Evolutionary conservation across 2,329 filamentous ascomycete species (phyloP).

Genomic region (Diaporthe capsici): DNA sequence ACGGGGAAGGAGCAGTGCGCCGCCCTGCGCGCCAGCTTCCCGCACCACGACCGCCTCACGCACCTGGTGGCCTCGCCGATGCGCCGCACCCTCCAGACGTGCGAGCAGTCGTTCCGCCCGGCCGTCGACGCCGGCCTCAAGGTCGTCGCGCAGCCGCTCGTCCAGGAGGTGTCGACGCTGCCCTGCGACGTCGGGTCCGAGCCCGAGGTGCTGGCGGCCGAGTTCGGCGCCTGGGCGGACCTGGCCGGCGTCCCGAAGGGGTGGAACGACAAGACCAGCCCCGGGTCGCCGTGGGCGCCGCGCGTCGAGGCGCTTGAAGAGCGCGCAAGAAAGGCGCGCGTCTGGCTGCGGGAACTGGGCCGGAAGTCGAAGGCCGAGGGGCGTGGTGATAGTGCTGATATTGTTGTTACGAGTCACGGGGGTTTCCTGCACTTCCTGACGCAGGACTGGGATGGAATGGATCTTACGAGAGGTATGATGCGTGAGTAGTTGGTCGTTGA

Average conservation of each 20-base stretch:
- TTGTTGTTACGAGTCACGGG: slow-evolving; percentile 86
- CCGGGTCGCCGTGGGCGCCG: slow-evolving; percentile 61
- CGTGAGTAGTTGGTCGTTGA: background rate
- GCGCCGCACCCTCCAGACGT: slow-evolving; percentile 85
- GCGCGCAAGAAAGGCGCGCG: slow-evolving; percentile 72
- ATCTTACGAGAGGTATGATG: slow-evolving; percentile 55
- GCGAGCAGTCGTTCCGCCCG: slow-evolving; percentile 76
- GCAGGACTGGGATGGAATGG: slow-evolving; percentile 80
- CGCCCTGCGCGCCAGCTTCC: slow-evolving; percentile 73
- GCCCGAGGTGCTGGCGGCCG: slow-evolving; percentile 65
- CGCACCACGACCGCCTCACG: slow-evolving; percentile 74
- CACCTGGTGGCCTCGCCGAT: slow-evolving; percentile 84
- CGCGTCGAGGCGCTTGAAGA: slow-evolving; percentile 67
- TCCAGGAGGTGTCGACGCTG: slow-evolving; percentile 83
- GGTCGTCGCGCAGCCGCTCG: slow-evolving; percentile 78
- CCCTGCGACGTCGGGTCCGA: slow-evolving; percentile 83
- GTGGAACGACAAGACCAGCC: slow-evolving; percentile 78
- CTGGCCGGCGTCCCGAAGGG: slow-evolving; percentile 70
- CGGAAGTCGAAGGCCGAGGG: slow-evolving; percentile 47
- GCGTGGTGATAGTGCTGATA: slow-evolving; percentile 61
- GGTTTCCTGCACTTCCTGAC: slow-evolving; percentile 89
- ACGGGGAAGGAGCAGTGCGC: slow-evolving; percentile 83
- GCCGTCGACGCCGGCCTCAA: slow-evolving; percentile 59
- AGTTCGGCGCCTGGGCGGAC: slow-evolving; percentile 77
- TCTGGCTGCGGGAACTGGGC: slow-evolving; percentile 68